Evolutionary conservation across 257 asterid species (phyloP).

Genomic region (Paulownia fortunei): DNA sequence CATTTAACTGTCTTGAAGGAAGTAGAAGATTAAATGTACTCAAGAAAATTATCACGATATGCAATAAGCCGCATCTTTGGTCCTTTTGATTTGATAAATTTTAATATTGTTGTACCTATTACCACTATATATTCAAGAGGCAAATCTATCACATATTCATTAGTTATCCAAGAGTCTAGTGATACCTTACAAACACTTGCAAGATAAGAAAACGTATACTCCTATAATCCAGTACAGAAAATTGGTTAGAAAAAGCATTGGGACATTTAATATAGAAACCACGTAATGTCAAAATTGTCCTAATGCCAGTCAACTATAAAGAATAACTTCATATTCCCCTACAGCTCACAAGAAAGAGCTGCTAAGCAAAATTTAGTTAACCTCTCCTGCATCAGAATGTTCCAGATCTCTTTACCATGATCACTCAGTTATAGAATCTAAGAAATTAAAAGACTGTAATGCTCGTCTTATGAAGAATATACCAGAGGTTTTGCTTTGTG

Average conservation of each 20-base stretch:
- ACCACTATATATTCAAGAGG: background rate
- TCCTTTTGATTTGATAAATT: background rate
- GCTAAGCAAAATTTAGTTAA: background rate
- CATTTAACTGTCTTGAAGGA: too few relatives aligned
- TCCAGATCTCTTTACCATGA: background rate
- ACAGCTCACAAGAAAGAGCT: conserved; percentile 12
- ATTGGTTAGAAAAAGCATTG: background rate
- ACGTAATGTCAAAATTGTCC: background rate
- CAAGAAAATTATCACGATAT: background rate
- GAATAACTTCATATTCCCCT: background rate
- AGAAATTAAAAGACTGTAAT: background rate
- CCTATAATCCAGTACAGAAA: background rate
- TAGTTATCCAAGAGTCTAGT: background rate
- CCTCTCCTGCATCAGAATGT: background rate
- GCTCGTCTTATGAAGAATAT: background rate
- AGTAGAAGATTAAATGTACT: background rate
- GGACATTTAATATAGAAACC: background rate
- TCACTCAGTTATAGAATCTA: background rate
- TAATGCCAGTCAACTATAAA: background rate
- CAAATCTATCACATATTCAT: background rate
- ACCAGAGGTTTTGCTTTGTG: background rate
- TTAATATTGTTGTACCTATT: background rate
- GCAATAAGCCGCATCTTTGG: background rate
- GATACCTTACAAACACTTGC: background rate
- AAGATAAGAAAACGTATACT: background rate